Conservation (phyloP, 2,329 filamentous ascomycete species). For the Colletotrichum destructivum region DNA sequence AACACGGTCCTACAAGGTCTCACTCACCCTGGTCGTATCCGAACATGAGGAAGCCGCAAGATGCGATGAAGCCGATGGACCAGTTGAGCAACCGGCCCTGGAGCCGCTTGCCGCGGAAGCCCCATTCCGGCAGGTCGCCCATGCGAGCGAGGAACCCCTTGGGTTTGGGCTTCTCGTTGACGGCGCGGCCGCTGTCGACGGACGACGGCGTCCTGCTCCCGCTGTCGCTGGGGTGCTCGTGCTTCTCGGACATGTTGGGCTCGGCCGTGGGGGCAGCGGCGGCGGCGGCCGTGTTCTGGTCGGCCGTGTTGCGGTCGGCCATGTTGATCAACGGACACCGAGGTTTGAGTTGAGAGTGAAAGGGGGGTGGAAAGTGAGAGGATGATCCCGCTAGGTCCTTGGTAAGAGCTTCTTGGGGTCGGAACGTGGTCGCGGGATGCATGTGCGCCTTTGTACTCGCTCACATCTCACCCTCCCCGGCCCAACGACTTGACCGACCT, state of each 20-base stretch:
- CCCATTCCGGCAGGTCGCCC: slow-evolving; percentile 48
- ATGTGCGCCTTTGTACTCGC: slow-evolving; percentile 37
- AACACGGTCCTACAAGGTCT: background rate
- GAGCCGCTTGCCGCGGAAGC: slow-evolving; percentile 45
- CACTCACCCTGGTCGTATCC: slow-evolving; percentile 46
- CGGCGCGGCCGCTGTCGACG: slow-evolving; percentile 25
- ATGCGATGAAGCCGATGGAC: slow-evolving; percentile 49
- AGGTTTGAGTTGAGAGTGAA: no score
- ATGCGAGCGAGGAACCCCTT: slow-evolving; percentile 42
- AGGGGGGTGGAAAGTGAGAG: no score
- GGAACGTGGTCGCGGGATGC: background rate
- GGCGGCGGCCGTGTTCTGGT: slow-evolving; percentile 7
- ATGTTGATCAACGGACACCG: slow-evolving; percentile 4
- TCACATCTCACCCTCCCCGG: slow-evolving; percentile 8
- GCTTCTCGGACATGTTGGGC: slow-evolving; percentile 34
- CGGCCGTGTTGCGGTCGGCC: slow-evolving; percentile 14
- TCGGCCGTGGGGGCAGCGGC: background rate
- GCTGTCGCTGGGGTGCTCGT: slow-evolving; percentile 22
- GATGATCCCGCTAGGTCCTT: background rate
- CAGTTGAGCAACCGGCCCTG: slow-evolving; percentile 46
- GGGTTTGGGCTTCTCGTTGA: slow-evolving; percentile 9
- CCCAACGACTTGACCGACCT: background rate
- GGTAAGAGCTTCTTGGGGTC: background rate
- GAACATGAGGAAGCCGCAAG: slow-evolving; percentile 50
- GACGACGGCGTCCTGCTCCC: slow-evolving; percentile 27